A percentile compares a stretch with the other conserved stretches of the same genome.
Conservation (phyloP, 2,329 filamentous ascomycete genomes). For the Hymenoscyphus albidus region DNA sequence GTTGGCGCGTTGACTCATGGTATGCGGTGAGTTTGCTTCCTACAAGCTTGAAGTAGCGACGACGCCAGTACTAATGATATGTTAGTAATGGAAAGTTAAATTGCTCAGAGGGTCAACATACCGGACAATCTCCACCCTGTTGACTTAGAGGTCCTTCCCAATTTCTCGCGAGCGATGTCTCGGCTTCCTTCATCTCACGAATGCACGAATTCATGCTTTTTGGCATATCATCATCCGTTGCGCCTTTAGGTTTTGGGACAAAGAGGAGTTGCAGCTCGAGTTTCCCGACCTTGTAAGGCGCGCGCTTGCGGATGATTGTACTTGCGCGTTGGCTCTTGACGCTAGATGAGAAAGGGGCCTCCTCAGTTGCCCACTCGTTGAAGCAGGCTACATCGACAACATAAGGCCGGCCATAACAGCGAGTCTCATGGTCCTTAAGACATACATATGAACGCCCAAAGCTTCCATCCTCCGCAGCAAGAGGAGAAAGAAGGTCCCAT, state of each 20-base stretch:
- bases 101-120: constrained; percentile 49
- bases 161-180: constrained; percentile 70
- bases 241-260: constrained; percentile 84
- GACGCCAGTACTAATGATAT: constrained; percentile 78
- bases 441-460: constrained; percentile 93
- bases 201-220: constrained; percentile 99
- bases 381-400: constrained; percentile 90
- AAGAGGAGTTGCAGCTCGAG: constrained; percentile 91
- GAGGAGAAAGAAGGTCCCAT: constrained; percentile 81
- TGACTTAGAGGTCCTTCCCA: constrained; percentile 92
- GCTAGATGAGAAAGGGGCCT: constrained; percentile 72
- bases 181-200: constrained; percentile 86
- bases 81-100: constrained; percentile 37
- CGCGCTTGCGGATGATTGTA: constrained; percentile 68
- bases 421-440: constrained; percentile 84
- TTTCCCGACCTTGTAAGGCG: constrained; percentile 96
- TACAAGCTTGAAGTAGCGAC: constrained; percentile 91
- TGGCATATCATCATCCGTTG: constrained; percentile 92
- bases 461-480: constrained; percentile 87
- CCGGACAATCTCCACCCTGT: constrained; percentile 94
- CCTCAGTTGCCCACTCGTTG: constrained; percentile 97
- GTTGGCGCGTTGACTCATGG: constrained; percentile 92
- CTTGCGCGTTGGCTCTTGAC: constrained; percentile 89
- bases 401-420: constrained; percentile 84
- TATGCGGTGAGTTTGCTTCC: constrained; percentile 91